These are phyloP conservation scores for Eustoma russellianum DNA, from an alignment of 257 asterid genomes.

Conservation along the genomic window DNA sequence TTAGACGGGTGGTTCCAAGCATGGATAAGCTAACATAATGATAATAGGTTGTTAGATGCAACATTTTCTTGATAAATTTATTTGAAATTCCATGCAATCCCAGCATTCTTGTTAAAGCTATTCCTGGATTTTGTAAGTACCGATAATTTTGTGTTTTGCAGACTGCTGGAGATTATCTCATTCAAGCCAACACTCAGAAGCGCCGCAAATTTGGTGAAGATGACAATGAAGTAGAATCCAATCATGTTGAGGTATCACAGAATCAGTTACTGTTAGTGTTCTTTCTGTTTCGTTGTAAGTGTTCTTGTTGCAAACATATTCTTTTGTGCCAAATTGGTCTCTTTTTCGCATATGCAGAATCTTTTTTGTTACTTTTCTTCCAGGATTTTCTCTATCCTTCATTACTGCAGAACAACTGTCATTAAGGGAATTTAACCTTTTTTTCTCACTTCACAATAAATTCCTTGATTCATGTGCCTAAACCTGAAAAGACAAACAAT, in stretches of 20 bases:
- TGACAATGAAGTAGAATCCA: slow-evolving; percentile 21
- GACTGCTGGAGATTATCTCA: slow-evolving; percentile 77
- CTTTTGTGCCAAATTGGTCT: background rate
- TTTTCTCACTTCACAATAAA: no score
- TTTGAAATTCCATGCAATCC: background rate
- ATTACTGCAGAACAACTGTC: no score
- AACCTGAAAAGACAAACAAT: no score
- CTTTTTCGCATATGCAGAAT: background rate
- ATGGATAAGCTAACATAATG: no score
- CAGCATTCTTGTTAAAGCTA: background rate
- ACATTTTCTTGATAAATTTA: no score
- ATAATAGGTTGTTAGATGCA: no score
- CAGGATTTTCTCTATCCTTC: background rate
- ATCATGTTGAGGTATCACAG: slow-evolving; percentile 55
- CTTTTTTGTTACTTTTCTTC: background rate
- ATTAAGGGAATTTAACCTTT: no score
- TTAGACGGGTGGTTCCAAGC: no score
- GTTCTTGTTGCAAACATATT: background rate
- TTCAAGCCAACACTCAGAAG: slow-evolving; percentile 84
- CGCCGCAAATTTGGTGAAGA: slow-evolving; percentile 67
- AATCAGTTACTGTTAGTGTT: background rate
- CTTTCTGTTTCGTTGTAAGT: background rate
- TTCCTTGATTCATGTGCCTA: no score
- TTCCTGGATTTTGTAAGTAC: background rate
- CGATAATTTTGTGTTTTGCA: slow-evolving; percentile 20